Base-by-base conservation (phyloP, 805 yeast genomes). In the Pichia thaimueangensis region DNA sequence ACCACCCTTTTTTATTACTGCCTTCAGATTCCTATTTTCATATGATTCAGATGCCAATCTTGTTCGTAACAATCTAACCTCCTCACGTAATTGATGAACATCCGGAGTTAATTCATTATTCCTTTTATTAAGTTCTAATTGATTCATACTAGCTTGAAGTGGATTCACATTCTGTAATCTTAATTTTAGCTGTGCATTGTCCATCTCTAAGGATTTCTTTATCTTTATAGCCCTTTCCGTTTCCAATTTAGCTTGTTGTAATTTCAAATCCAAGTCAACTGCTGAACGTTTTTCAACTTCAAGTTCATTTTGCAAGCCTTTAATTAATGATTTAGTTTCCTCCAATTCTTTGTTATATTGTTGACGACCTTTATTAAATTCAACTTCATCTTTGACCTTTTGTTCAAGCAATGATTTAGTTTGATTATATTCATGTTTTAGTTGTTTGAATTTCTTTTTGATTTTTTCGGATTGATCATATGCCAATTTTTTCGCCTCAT, bases 21-120 rank as follows among this genome's bases (percentile, higher is more conserved):
- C 69, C 35, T 62, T 67, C 47, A 69, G 54, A 39, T 63, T 74
- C 53, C 74, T 78, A 45, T 71, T 74, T 42, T 78, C 82, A 47
- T 75, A 74, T 6, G 80, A 69, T 38, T 78, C 81, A n/a, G 81
- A 69, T 2, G 82, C 80, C n/a, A 79, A 57, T 51, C 85, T 70
- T 2, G 80, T 73, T 49, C 80, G 82, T 12, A 84, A 59, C 51
- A 82, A 63, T 25, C 71, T 69, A 39, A 81, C 54, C 45, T 82
- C 86, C 35, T 82, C 78, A 20, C 68, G 63, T 34, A 81, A 57
- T 45, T 45, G 37, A 24, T 41, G 41, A 30, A 41, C 23, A 27
- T 51, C 58, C 5, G 46, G 35, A 2, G 43, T 44, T 7, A 34
- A 19, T n/a, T 17, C 21, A 17, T 37, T 17, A 6, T 31, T 39